A percentile compares a stretch with the other conserved stretches of the same genome.
phyloP scores from a whole-genome alignment of 345 rosid species.

The Brassica incana region DNA sequence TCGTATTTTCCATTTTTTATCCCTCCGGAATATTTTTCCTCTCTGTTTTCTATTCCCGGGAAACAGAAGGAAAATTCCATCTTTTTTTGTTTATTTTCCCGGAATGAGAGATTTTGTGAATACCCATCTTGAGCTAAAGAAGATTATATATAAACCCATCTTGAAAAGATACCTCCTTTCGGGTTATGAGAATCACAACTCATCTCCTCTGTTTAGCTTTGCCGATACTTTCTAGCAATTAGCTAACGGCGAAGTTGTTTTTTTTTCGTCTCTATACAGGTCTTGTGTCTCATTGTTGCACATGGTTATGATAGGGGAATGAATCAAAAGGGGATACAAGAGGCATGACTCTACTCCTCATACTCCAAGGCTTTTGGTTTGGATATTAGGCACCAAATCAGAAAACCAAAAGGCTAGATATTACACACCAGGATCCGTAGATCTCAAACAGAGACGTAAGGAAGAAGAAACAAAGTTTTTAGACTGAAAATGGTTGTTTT shows the following conservation, averaged over 20 bases:
- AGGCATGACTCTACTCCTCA: no score
- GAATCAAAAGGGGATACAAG: neutral
- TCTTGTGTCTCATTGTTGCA: neutral
- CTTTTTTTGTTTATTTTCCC: neutral
- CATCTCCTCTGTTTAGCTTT: neutral
- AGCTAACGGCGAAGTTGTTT: no score
- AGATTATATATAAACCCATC: no score
- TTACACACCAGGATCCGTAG: no score
- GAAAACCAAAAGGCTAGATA: no score
- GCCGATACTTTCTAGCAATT: no score
- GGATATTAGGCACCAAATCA: no score
- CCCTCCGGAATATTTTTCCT: slow-evolving; percentile 22
- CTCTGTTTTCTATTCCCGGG: slow-evolving; percentile 28
- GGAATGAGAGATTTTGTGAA: slow-evolving; percentile 29
- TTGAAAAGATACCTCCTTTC: slow-evolving; percentile 3
- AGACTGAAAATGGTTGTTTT: no score
- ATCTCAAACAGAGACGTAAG: no score
- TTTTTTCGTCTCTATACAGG: no score
- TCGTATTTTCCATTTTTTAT: neutral
- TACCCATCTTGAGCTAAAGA: neutral
- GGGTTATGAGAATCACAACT: neutral
- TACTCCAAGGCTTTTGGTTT: no score
- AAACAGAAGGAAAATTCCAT: slow-evolving; percentile 17
- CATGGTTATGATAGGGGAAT: neutral
- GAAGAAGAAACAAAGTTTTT: no score